phyloP scores from a whole-genome alignment of 148 eudicot species.

The Silene uniflora region DNA sequence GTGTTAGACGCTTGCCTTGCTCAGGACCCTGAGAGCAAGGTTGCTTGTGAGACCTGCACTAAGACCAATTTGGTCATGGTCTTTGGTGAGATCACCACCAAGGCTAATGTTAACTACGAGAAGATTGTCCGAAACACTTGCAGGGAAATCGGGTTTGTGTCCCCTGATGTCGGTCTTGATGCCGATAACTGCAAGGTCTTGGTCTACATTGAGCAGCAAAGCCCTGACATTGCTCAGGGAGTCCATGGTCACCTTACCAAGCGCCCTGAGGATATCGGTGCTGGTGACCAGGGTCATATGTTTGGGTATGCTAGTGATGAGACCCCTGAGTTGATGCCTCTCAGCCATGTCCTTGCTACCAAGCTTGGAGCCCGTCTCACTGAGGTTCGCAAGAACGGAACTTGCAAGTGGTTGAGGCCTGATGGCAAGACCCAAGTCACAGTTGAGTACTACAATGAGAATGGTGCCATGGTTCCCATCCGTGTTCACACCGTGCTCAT shows the following conservation, averaged over 20 bases:
- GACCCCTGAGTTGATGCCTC: conserved; percentile 47
- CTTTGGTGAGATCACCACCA: conserved; percentile 39
- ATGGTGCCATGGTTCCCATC: conserved; percentile 40
- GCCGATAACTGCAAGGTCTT: conserved; percentile 41
- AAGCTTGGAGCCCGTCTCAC: conserved; percentile 37
- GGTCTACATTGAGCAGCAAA: conserved; percentile 49
- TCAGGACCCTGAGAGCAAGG: conserved; percentile 50
- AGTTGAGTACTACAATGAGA: conserved; percentile 37
- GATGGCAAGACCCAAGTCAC: conserved; percentile 42
- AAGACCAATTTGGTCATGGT: conserved; percentile 43
- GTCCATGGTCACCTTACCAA: conserved; percentile 37
- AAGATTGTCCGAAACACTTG: conserved; percentile 37
- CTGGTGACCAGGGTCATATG: conserved; percentile 52
- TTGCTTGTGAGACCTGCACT: conserved; percentile 49
- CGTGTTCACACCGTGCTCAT: conserved; percentile 40
- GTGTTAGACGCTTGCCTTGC: conserved; percentile 47
- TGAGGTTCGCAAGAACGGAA: conserved; percentile 38
- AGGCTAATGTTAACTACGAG: conserved; percentile 35
- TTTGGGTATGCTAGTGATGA: conserved; percentile 54
- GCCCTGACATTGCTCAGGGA: conserved; percentile 48
- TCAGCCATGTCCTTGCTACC: conserved; percentile 39
- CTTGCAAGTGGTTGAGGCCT: conserved; percentile 42
- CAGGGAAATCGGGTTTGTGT: conserved; percentile 32
- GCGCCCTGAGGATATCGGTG: conserved; percentile 38
- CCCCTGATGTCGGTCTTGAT: conserved; percentile 38